These are phyloP conservation scores for Arxiozyma heterogenica DNA, from an alignment of 1,139 yeast species.

Conservation along the genomic window DNA sequence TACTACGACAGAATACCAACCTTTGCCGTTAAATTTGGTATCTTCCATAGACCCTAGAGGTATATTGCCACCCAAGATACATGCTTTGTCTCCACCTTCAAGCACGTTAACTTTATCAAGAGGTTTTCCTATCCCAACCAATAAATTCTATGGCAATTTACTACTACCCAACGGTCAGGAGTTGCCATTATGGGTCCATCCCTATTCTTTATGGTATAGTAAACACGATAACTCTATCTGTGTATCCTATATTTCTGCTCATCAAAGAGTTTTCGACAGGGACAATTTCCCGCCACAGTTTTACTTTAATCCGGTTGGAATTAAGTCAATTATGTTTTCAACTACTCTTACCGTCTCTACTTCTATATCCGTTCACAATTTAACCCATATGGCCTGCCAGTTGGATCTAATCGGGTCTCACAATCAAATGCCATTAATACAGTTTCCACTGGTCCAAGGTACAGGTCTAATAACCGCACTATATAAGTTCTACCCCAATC, in stretches of 20 bases:
- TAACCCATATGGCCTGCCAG: constrained; percentile 21
- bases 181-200: constrained; percentile 67
- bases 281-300: constrained; percentile 35
- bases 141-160: constrained; percentile 76
- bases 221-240: background rate
- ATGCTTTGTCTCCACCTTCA: background rate
- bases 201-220: constrained; percentile 57
- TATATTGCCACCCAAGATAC: constrained; percentile 31
- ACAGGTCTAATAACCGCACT: constrained; percentile 65
- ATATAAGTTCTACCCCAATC: constrained; percentile 31
- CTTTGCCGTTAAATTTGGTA: background rate
- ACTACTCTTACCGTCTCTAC: constrained; percentile 21
- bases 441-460: constrained; percentile 46
- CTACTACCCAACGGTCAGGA: constrained; percentile 52
- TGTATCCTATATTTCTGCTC: constrained; percentile 43
- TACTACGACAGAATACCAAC: background rate
- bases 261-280: constrained; percentile 65
- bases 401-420: constrained; percentile 20
- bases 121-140: constrained; percentile 58
- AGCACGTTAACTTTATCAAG: constrained; percentile 30
- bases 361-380: background rate
- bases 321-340: constrained; percentile 31
- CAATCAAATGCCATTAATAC: constrained; percentile 12
- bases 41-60: constrained; percentile 2
- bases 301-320: constrained; percentile 13